Evolutionary conservation across 2,329 filamentous ascomycete genomes (phyloP).

Genomic region (Pseudogymnoascus sp.): DNA sequence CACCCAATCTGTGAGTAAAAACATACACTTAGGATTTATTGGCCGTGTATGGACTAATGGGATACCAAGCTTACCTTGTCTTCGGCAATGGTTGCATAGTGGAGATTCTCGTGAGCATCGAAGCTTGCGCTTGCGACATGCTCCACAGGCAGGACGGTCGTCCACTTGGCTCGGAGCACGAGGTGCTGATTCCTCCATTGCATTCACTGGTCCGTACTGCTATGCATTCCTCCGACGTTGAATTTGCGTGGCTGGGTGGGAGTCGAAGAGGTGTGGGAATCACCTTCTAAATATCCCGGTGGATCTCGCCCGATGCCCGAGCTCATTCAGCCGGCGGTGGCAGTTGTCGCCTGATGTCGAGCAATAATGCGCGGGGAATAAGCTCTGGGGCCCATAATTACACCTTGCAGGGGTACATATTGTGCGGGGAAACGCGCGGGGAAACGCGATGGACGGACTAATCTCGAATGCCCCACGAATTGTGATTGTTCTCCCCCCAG

Average conservation of each 20-base stretch:
- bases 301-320: not conserved
- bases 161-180: not conserved
- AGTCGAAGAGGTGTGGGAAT: not conserved
- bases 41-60: not conserved
- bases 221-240: not conserved
- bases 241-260: not conserved
- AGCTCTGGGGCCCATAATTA: not conserved
- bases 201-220: not conserved
- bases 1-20: not conserved
- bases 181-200: not conserved
- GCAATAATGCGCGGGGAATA: not conserved
- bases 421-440: not conserved
- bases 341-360: not conserved
- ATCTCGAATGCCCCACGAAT: not conserved
- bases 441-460: not conserved
- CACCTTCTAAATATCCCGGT: constrained; percentile 2
- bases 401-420: not conserved
- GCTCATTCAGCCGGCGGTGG: constrained; percentile 1
- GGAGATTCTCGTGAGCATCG: constrained; percentile 19
- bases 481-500: not conserved
- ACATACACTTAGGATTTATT: not conserved
- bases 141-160: constrained; percentile 16
- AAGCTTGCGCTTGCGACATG: constrained; percentile 21
- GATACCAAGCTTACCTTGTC: constrained; percentile 8
- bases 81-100: constrained; percentile 17